Conservation (phyloP, 139 green algal species). For the Coelastrella sp. region DNA sequence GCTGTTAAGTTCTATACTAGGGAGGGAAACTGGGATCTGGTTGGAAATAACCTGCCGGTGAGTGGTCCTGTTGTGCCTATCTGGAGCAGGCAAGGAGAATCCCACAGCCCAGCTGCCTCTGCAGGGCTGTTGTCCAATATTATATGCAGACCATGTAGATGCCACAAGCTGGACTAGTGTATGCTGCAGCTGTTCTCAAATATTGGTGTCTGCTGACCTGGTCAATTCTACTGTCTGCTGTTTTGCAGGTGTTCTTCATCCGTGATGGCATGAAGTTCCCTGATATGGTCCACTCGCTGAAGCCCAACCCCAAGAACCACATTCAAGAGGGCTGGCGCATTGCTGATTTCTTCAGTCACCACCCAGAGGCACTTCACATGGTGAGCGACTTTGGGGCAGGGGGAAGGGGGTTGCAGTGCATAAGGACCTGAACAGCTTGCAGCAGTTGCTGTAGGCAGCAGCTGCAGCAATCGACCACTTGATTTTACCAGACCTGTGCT, state of each 20-base stretch:
- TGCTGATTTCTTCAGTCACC: slow-evolving; percentile 96
- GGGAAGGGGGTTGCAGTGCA: background rate
- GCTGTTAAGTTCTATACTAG: slow-evolving; percentile 98
- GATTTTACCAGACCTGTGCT: too few relatives aligned
- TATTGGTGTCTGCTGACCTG: background rate
- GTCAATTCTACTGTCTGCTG: background rate
- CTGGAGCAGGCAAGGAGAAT: background rate
- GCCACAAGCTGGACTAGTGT: too few relatives aligned
- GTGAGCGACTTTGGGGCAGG: slow-evolving; percentile 51
- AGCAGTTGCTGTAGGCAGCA: background rate
- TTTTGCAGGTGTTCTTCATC: slow-evolving; percentile 84
- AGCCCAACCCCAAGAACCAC: slow-evolving; percentile 97
- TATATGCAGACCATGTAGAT: background rate
- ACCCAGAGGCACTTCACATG: slow-evolving; percentile 95
- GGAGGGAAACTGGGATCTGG: slow-evolving; percentile 93
- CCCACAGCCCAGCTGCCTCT: background rate
- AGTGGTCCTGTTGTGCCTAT: background rate
- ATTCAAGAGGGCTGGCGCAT: slow-evolving; percentile 97
- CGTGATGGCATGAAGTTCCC: slow-evolving; percentile 93
- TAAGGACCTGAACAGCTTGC: background rate
- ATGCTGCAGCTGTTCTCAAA: too few relatives aligned
- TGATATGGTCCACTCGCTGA: slow-evolving; percentile 91
- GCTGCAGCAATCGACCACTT: too few relatives aligned
- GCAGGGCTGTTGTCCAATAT: background rate
- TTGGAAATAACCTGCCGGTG: slow-evolving; percentile 49